Evolutionary conservation across 176 grass and related monocot species (phyloP).

Genomic region (Alopecurus myosuroides): DNA sequence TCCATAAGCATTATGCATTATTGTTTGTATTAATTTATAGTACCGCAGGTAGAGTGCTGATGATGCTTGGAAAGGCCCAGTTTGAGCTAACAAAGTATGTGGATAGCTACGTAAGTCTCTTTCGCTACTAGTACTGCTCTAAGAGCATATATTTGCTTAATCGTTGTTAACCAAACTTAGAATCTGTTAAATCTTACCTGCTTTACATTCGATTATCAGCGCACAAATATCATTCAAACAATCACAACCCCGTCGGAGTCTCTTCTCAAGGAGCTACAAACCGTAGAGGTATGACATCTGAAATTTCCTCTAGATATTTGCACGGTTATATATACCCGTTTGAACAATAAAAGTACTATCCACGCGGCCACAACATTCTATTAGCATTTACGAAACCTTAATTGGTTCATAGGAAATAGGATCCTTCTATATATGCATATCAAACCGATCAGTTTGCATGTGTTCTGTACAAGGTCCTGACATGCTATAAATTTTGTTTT

Average conservation of each 20-base stretch:
- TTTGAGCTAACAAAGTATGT: conserved; percentile 70
- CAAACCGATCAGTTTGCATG: neutral
- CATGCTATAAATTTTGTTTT: no score
- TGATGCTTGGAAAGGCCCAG: conserved; percentile 77
- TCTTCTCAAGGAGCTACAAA: conserved; percentile 98
- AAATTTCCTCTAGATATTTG: conserved; percentile 14
- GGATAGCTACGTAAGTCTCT: conserved; percentile 70
- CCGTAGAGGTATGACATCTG: conserved; percentile 63
- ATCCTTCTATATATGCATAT: neutral
- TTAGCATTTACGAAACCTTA: conserved; percentile 15
- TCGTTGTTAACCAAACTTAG: neutral
- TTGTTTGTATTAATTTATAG: conserved; percentile 17
- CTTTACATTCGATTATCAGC: conserved; percentile 45
- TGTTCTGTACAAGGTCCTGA: neutral
- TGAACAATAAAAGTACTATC: neutral
- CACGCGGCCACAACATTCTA: neutral
- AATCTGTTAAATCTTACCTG: conserved; percentile 28
- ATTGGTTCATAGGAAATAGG: neutral
- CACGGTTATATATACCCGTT: neutral
- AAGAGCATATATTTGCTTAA: neutral
- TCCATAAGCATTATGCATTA: neutral
- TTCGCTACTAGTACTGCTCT: neutral
- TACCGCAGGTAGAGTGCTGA: conserved; percentile 63
- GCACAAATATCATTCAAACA: conserved; percentile 71
- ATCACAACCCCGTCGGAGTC: conserved; percentile 86